phyloP scores from a whole-genome alignment of 176 grass and related monocot species.

The Cymbopogon citratus region DNA sequence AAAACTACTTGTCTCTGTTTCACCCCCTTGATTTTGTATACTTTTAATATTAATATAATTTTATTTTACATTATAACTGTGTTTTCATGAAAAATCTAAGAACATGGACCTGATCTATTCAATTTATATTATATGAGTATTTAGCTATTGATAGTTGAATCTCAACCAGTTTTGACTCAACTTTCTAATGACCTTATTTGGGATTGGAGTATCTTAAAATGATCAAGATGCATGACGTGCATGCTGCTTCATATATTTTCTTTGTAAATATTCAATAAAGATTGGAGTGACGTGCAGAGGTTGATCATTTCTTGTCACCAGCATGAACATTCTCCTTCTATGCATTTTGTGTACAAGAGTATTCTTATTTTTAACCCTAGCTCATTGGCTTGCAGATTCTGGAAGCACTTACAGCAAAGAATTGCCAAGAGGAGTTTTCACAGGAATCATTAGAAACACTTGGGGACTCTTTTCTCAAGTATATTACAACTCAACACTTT shows the following conservation, averaged over 20 bases:
- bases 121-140: background rate
- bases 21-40: background rate
- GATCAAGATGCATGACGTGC: background rate
- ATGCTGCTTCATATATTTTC: background rate
- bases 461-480: conserved; percentile 86
- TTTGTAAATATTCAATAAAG: background rate
- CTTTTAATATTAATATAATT: background rate
- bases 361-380: background rate
- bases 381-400: conserved; percentile 43
- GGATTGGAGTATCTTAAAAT: background rate
- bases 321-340: background rate
- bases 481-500: conserved; percentile 57
- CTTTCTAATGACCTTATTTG: background rate
- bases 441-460: conserved; percentile 88
- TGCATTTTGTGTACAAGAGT: background rate
- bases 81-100: background rate
- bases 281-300: background rate
- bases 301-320: background rate
- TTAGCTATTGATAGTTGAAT: background rate
- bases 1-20: background rate
- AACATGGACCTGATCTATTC: background rate
- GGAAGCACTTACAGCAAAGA: conserved; percentile 73
- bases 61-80: background rate
- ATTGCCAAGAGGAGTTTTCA: conserved; percentile 63
- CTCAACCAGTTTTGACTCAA: background rate